Percentiles rank a stretch among this genome's conserved stretches.
These are phyloP conservation scores for Cercospora nicotianae DNA, from an alignment of 2,329 filamentous ascomycete species.

Conservation along the genomic window DNA sequence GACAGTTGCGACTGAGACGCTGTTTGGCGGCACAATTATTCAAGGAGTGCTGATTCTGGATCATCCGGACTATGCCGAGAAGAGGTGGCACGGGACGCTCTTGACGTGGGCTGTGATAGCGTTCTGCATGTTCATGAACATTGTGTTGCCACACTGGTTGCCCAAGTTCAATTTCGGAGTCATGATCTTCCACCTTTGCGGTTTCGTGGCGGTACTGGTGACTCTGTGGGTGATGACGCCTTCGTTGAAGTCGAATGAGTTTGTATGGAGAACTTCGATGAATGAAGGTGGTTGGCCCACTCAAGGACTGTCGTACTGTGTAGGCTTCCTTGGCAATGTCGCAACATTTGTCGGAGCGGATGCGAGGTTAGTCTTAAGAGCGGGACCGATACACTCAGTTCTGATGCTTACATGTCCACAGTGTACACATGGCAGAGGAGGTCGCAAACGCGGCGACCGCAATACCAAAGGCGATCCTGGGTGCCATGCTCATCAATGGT, in stretches of 20 bases:
- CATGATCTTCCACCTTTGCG: slow-evolving; percentile 51
- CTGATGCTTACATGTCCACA: neutral
- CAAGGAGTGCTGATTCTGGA: slow-evolving; percentile 45
- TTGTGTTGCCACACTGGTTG: slow-evolving; percentile 48
- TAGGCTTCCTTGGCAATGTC: slow-evolving; percentile 40
- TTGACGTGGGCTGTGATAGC: slow-evolving; percentile 44
- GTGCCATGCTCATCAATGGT: slow-evolving; percentile 51
- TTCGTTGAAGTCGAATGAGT: slow-evolving; percentile 26
- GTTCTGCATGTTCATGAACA: slow-evolving; percentile 48
- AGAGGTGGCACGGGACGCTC: slow-evolving; percentile 45
- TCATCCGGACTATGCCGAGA: slow-evolving; percentile 39
- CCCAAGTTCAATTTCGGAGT: slow-evolving; percentile 47
- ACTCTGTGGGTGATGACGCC: slow-evolving; percentile 42
- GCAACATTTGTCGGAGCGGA: slow-evolving; percentile 44
- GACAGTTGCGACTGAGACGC: slow-evolving; percentile 45
- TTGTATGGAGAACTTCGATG: slow-evolving; percentile 36
- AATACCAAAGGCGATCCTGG: slow-evolving; percentile 52
- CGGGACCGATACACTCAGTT: neutral
- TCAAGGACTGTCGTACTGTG: slow-evolving; percentile 39
- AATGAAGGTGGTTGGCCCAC: slow-evolving; percentile 40
- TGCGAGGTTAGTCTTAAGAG: slow-evolving; percentile 31
- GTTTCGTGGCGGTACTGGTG: slow-evolving; percentile 56
- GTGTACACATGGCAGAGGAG: slow-evolving; percentile 53
- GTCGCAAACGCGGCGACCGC: slow-evolving; percentile 50
- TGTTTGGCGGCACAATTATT: slow-evolving; percentile 46